Conservation (phyloP, 2,329 filamentous ascomycete genomes). For the Claviceps humidiphila region DNA sequence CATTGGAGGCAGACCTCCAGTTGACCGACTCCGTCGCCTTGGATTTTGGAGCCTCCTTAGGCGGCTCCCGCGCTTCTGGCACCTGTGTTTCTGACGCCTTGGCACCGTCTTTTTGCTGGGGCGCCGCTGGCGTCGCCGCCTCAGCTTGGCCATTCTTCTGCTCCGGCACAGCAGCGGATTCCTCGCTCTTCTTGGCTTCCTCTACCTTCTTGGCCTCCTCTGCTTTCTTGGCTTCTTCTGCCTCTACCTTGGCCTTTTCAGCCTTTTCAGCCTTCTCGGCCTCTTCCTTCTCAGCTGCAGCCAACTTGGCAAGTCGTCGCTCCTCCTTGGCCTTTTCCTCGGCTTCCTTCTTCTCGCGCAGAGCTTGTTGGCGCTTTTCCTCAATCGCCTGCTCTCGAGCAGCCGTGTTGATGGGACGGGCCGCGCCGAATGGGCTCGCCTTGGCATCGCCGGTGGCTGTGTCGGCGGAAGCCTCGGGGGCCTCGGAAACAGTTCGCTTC, state of each 20-base stretch:
- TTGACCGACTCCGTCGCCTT: constrained; percentile 44
- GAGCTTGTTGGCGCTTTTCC: constrained; percentile 62
- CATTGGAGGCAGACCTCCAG: constrained; percentile 43
- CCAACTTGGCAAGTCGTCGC: constrained; percentile 46
- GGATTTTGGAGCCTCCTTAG: constrained; percentile 35
- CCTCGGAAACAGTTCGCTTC: constrained; percentile 83
- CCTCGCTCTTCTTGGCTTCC: constrained; percentile 19
- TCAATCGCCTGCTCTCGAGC: constrained; percentile 81
- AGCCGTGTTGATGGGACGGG: constrained; percentile 85
- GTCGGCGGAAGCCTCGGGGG: constrained; percentile 31
- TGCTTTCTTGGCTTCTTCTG: constrained; percentile 20
- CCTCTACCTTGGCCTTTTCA: constrained; percentile 25
- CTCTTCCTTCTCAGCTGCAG: constrained; percentile 34
- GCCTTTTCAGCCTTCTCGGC: constrained; percentile 21
- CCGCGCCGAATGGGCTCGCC: constrained; percentile 85
- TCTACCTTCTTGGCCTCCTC: constrained; percentile 17
- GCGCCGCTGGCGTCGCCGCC: neutral
- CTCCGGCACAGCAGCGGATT: constrained; percentile 19
- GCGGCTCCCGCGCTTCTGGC: constrained; percentile 29
- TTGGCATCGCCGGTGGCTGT: constrained; percentile 54
- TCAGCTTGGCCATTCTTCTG: constrained; percentile 17
- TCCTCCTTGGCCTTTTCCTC: constrained; percentile 79
- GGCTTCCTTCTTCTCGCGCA: constrained; percentile 74
- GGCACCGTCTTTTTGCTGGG: constrained; percentile 35
- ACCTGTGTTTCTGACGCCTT: constrained; percentile 25